Evolutionary conservation across 2,329 filamentous ascomycete species (phyloP).

Genomic region (Curvularia lunata): DNA sequence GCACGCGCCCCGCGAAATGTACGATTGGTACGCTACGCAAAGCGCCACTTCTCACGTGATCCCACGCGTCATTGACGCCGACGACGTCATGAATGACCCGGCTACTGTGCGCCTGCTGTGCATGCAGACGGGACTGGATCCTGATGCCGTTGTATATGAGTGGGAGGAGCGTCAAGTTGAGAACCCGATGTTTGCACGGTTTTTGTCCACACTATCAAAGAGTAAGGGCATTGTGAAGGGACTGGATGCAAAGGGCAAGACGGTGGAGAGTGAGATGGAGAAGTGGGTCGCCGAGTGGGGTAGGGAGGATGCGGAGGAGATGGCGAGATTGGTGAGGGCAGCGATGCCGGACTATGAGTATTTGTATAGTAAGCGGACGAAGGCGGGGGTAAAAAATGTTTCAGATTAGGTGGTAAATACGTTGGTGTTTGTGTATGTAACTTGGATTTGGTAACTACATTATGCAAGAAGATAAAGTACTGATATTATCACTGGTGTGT

Average conservation of each 20-base stretch:
- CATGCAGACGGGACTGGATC: constrained; percentile 14
- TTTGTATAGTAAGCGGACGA: constrained; percentile 3
- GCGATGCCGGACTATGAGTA: constrained; percentile 25
- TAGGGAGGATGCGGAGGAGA: constrained; percentile 8
- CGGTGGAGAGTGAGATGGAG: constrained; percentile 15
- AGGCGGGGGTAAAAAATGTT: neutral
- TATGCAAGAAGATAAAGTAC: no score
- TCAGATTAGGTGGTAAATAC: neutral
- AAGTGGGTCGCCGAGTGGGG: constrained; percentile 25
- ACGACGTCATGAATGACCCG: constrained; percentile 23
- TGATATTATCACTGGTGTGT: neutral
- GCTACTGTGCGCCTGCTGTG: constrained; percentile 19
- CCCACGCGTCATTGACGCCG: constrained; percentile 25
- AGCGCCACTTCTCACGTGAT: neutral
- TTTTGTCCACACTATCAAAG: constrained; percentile 14
- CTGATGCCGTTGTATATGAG: constrained; percentile 20
- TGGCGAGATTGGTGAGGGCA: constrained; percentile 13
- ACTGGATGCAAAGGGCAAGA: constrained; percentile 6
- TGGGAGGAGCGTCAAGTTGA: constrained; percentile 17
- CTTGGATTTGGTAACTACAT: no score
- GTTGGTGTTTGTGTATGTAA: no score
- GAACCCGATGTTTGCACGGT: constrained; percentile 9
- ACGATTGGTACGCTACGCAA: constrained; percentile 21
- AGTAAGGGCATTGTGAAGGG: constrained; percentile 20
- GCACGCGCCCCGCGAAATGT: constrained; percentile 6